Evolutionary conservation across 257 asterid genomes (phyloP), one percentile per base, ranked within the genome.

Genomic region (Salvia splendens): DNA sequence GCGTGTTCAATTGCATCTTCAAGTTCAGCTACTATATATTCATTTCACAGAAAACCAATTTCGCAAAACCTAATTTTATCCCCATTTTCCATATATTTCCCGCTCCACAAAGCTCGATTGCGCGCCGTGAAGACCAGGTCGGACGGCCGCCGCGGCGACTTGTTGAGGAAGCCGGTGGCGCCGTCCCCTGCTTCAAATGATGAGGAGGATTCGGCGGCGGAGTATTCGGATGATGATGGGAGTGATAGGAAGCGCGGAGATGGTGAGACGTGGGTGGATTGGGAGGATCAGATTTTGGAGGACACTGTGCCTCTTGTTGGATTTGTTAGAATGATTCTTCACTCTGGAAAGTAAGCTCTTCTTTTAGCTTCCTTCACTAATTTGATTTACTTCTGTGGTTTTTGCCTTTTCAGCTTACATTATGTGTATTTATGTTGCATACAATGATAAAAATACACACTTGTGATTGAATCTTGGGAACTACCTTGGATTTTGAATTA

Each of bases 271-370:
- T 83, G 89, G 96, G 83, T 94, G 40, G 96, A 94, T 73, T 91
- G 96, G 96, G 99, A 94, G 77, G 96, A 94, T 73, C 87, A 76
- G 85, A 94, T 94, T 83, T 86, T 94, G 81, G 93, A 83, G 86
- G 96, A 87, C 41, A 94, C 99, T 12, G 95, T 84, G 36, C 99
- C 99, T 6, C 91, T 91, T 40, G 98, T 94, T 51, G 92, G 92
- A 0, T 86, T 87, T 58, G 96, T 83, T 38, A 77, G 96, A 70
- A 85, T 87, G 96, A 75, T 92, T 83, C 96, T 92, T 79, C 95
- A 84, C 56, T 85, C 98, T 51, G 96, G 96, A 79, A 87, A 74
- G 98, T 89, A 75, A 78, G 87, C 16, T 46, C 43, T 54, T 62
- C 46, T 28, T 61, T 69, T 48, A 20, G 58, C 17, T n/a, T n/a